These are phyloP conservation scores for Neurospora tetrasperma DNA, from an alignment of 495 filamentous ascomycete genomes.

Conservation along the genomic window DNA sequence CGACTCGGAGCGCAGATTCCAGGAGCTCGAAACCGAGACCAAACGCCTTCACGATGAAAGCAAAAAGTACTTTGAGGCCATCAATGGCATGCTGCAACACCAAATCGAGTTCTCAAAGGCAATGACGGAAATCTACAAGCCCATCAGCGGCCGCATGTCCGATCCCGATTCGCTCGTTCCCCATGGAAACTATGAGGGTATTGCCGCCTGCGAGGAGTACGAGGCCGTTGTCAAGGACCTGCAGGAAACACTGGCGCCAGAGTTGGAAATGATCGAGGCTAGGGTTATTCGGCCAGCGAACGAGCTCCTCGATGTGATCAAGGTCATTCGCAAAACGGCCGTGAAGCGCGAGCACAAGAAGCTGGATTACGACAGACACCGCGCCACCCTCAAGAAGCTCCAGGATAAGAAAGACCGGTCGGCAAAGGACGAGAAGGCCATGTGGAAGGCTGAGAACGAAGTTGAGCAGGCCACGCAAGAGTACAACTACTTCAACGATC, in stretches of 20 bases:
- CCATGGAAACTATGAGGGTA: conserved; percentile 89
- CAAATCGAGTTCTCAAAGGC: conserved; percentile 98
- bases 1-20: conserved; percentile 88
- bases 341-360: conserved; percentile 95
- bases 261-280: conserved; percentile 95
- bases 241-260: conserved; percentile 76
- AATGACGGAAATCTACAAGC: conserved; percentile 93
- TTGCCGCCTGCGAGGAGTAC: conserved; percentile 93
- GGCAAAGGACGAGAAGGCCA: conserved; percentile 91
- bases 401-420: conserved; percentile 96
- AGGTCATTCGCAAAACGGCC: conserved; percentile 80
- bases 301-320: conserved; percentile 89
- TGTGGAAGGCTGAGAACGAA: conserved; percentile 92
- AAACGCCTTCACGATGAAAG: conserved; percentile 94
- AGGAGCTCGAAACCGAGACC: conserved; percentile 90
- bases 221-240: conserved; percentile 84
- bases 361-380: conserved; percentile 86
- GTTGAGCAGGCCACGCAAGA: conserved; percentile 89
- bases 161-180: conserved; percentile 74
- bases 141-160: conserved; percentile 89
- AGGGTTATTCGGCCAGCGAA: conserved; percentile 89
- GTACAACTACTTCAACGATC: conserved; percentile 92
- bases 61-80: conserved; percentile 91
- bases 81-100: conserved; percentile 95
- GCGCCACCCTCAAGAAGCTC: conserved; percentile 75